Evolutionary conservation across 2,329 filamentous ascomycete genomes (phyloP), one percentile per base, ranked within the genome.

Genomic region (Arthrobotrys iridis): DNA sequence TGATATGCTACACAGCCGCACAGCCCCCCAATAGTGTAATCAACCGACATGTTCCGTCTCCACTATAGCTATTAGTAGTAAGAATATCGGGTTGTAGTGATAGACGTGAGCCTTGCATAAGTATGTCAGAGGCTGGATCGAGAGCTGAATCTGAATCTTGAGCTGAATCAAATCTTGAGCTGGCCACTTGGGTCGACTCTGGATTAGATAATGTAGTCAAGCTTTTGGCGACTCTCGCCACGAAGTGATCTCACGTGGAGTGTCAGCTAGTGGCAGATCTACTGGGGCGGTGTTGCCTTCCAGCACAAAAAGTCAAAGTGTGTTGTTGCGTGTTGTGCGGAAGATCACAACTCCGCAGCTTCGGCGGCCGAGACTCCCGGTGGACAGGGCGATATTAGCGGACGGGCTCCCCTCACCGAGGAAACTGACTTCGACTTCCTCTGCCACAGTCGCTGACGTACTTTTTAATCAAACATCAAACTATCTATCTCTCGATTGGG

Each of bases 361-460:
- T 57, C 71, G 71, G 71, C 63, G 57, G 57, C 71, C 71, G 71
- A 57, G 57, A 62, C 46, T 64, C 71, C 71, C 43, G 55, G 37
- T 66, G 24, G 20, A 28, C 26, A 15, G 30, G 10, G 13, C 20
- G 71, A 75, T 75, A 75, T 75, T 75, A 75, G 35, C 60, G 45
- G 43, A 22, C n/a, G 30, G 15, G 41, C 45, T 40, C 66, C 35
- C 43, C 48, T 57, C 20, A 55, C 13, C 30, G 24, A 30, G 22
- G 40, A 22, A 52, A 55, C 50, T 41, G 50, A n/a, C 57, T 18
- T 37, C 28, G 30, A 55, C 46, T 24, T 37, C 24, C 63, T 75
- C 71, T 75, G 63, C 71, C 71, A 63, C 71, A 24, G 26, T 68
- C 62, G 71, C 67, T 75, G 71, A 75, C 71, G 71, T 75, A 70